Base-by-base conservation (phyloP, 208 protist species). In the Leishmania amazonensis region DNA sequence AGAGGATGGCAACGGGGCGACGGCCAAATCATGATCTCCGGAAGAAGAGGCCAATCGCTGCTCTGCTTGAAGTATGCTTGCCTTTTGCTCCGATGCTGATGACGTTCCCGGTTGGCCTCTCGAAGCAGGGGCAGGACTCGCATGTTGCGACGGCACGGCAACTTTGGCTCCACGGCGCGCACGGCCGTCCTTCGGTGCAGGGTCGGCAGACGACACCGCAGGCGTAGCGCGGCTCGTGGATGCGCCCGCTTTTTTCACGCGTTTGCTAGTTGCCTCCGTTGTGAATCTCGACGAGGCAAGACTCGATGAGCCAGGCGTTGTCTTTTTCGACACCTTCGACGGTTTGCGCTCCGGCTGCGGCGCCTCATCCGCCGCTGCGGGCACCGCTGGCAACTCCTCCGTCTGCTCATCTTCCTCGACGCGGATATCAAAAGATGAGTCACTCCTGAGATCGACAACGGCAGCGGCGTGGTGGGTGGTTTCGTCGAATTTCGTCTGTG, bases 401-500 rank as follows among this genome's bases (percentile, higher is more conserved):
- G 24, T 35, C 4, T 35, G 60, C 45, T 71, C 53, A 17, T 78
- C 81, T 40, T 85, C 77, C 47, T 78, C 81, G 31, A 81, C 38
- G 17, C 28, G 35, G n/a, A 81, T 58, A 42, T 81, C 81, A 19
- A 79, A 42, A 6, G 81, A 85, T 3, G 60, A 78, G 35, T 75
- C 73, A 31, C 58, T 81, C 11, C 35, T 75, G n/a, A 73, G 49
- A 38, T 72, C 49, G 19, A 35, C 15, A 45, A 53, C 15, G 11
- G 40, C 21, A 80, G 75, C 40, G 58, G 73, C 5, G 81, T 80
- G n/a, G 28, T 78, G 9, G 76, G 21, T 68, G 64, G 49, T 35
- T 15, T 68, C 13, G 76, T 77, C 47, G 68, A 72, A 9, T 62
- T 70, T 21, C 7, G 17, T 35, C 21, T 11, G 24, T 21, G 5